phyloP scores from a whole-genome alignment of 2,329 filamentous ascomycete genomes.

The Macrophomina pseudophaseolina region DNA sequence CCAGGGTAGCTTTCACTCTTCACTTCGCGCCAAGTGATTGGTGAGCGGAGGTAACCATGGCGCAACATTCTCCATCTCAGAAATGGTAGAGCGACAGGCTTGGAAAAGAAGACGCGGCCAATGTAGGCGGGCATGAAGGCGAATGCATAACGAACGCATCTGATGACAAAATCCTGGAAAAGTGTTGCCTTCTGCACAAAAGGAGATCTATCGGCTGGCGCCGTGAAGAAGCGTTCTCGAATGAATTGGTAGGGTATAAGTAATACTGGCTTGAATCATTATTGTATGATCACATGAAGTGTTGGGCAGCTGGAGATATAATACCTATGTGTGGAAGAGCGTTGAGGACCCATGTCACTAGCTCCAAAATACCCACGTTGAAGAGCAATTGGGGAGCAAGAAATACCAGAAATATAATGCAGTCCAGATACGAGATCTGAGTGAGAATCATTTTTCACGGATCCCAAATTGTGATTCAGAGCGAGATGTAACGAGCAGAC shows the following conservation, averaged over 20 bases:
- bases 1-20: conserved; percentile 62
- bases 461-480: neutral
- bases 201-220: conserved; percentile 54
- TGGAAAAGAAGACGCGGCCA: conserved; percentile 78
- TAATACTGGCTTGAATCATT: conserved; percentile 54
- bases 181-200: conserved; percentile 73
- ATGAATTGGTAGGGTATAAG: conserved; percentile 65
- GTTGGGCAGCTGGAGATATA: conserved; percentile 28
- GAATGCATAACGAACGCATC: conserved; percentile 80
- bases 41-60: conserved; percentile 68
- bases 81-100: conserved; percentile 74
- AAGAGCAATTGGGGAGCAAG: conserved; percentile 73
- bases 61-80: conserved; percentile 75
- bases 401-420: conserved; percentile 72
- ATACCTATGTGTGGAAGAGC: conserved; percentile 74
- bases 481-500: neutral
- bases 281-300: conserved; percentile 27
- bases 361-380: conserved; percentile 67
- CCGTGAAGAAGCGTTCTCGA: conserved; percentile 60
- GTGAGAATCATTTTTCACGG: conserved; percentile 67
- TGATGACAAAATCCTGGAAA: conserved; percentile 78
- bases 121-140: conserved; percentile 70
- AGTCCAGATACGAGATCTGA: conserved; percentile 77
- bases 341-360: conserved; percentile 62
- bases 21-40: conserved; percentile 68